phyloP scores from a whole-genome alignment of 768 basidiomycete genomes.

The Austroboletus eburneus region DNA sequence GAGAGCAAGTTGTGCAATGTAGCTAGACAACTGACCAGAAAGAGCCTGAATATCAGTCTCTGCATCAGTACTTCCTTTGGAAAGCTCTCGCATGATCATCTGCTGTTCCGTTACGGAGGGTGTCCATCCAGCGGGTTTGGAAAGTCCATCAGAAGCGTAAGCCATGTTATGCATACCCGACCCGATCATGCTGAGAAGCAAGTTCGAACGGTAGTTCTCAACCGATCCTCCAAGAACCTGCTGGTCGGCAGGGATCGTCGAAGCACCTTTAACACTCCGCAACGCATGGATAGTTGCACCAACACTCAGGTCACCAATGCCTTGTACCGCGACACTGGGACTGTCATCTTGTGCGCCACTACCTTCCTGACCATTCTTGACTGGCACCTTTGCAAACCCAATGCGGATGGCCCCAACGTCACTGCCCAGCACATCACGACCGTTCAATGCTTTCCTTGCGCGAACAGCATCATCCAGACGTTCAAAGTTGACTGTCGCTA shows the following conservation, averaged over 20 bases:
- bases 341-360: slow-evolving; percentile 58
- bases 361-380: slow-evolving; percentile 76
- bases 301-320: slow-evolving; percentile 80
- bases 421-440: slow-evolving; percentile 91
- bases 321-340: slow-evolving; percentile 65
- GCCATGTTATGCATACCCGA: slow-evolving; percentile 64
- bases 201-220: slow-evolving; percentile 92
- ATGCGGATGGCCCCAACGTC: slow-evolving; percentile 97
- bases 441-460: slow-evolving; percentile 93
- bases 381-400: slow-evolving; percentile 94
- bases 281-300: slow-evolving; percentile 87
- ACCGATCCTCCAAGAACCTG: slow-evolving; percentile 88
- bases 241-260: slow-evolving; percentile 87
- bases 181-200: slow-evolving; percentile 84
- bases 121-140: slow-evolving; percentile 63
- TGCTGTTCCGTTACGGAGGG: slow-evolving; percentile 89
- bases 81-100: slow-evolving; percentile 93
- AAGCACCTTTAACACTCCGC: slow-evolving; percentile 85
- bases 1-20: background rate
- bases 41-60: slow-evolving; percentile 84
- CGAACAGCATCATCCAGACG: slow-evolving; percentile 94
- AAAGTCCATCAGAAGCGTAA: slow-evolving; percentile 49
- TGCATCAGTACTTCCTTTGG: slow-evolving; percentile 68
- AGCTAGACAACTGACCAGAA: slow-evolving; percentile 55
- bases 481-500: slow-evolving; percentile 82